Conservation (phyloP, 1,284 basidiomycete species). For the Tranzscheliella williamsii region DNA sequence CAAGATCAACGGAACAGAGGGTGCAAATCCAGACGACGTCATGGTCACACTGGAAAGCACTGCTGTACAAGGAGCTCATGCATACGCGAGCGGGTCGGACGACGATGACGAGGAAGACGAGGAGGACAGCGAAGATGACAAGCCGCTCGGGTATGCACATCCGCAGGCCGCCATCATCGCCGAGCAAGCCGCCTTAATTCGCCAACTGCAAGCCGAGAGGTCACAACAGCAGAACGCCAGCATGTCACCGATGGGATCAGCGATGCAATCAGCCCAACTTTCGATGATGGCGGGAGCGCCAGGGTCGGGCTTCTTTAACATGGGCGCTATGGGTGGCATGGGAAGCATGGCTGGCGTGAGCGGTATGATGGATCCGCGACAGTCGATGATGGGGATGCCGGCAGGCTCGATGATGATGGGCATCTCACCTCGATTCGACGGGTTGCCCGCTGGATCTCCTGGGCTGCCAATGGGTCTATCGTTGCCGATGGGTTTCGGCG, state of each 20-base stretch:
- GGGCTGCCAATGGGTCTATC: slow-evolving; percentile 15
- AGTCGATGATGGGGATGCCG: slow-evolving; percentile 18
- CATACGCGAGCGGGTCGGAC: background rate
- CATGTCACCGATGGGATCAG: background rate
- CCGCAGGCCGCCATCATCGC: slow-evolving; percentile 59
- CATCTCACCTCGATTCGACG: slow-evolving; percentile 14
- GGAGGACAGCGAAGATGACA: slow-evolving; percentile 44
- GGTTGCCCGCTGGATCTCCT: slow-evolving; percentile 16
- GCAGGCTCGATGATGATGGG: slow-evolving; percentile 21
- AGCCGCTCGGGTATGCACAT: slow-evolving; percentile 49
- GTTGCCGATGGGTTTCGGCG: background rate
- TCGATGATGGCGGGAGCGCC: too few relatives aligned
- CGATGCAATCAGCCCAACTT: too few relatives aligned
- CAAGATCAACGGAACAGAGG: too few relatives aligned
- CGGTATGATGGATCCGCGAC: slow-evolving; percentile 15
- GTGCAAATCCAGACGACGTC: too few relatives aligned
- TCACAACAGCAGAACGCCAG: slow-evolving; percentile 16
- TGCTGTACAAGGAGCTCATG: too few relatives aligned
- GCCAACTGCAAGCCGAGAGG: slow-evolving; percentile 48
- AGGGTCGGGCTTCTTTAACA: background rate
- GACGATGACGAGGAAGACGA: slow-evolving; percentile 17
- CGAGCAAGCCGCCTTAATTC: slow-evolving; percentile 54
- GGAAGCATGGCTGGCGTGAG: slow-evolving; percentile 3
- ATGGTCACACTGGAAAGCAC: too few relatives aligned
- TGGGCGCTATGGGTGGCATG: slow-evolving; percentile 5